Base-by-base conservation (phyloP, 1,284 basidiomycete genomes). In the Phellopilus nigrolimitatus region DNA sequence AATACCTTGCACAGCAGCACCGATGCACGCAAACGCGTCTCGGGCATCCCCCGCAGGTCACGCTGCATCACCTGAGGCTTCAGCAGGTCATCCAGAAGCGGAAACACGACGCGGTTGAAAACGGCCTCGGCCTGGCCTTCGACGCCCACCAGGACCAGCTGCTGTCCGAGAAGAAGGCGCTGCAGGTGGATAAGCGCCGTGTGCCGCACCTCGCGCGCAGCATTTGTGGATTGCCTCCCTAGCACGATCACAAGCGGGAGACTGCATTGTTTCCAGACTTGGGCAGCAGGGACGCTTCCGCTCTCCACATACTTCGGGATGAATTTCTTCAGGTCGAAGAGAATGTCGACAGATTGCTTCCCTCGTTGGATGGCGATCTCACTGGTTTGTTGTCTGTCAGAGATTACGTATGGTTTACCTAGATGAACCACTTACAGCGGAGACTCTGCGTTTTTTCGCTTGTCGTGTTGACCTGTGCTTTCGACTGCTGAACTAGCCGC, bases 1-100 rank as follows among this genome's bases (percentile, higher is more conserved):
- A 99, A 97, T 3, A 86, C 84, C 69, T 97, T 97, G 78, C 92
- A 97, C 22, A 98, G 72, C 44, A 99, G 70, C 13, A 88, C 89
- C 10, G 88, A 91, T 1, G 91, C 91, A 36, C 91, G 80, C 36
- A 97, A 68, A 7, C 95, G 80, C 17, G 91, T 95, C 71, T 98
- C 95, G 4, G 86, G 79, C 78, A 97, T 90, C 25, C 90, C 92
- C 54, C 81, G 77, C 0, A 90, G 86, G 64, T 97, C 94, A 30
- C 85, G 75, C 53, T 80, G 73, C 62, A 86, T 82, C 6, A 89
- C 80, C 56, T 93, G 85, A 3, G 91, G 85, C 64, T 91, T 92
- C 55, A 98, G 72, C 21, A 99, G 74, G 59, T 97, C 93, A 57
- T 98, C 94, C 28, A 98, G 69, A 24, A 97, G 77, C 2, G 95